phyloP scores from a whole-genome alignment of 805 yeast genomes.

The Yarrowia sp. region DNA sequence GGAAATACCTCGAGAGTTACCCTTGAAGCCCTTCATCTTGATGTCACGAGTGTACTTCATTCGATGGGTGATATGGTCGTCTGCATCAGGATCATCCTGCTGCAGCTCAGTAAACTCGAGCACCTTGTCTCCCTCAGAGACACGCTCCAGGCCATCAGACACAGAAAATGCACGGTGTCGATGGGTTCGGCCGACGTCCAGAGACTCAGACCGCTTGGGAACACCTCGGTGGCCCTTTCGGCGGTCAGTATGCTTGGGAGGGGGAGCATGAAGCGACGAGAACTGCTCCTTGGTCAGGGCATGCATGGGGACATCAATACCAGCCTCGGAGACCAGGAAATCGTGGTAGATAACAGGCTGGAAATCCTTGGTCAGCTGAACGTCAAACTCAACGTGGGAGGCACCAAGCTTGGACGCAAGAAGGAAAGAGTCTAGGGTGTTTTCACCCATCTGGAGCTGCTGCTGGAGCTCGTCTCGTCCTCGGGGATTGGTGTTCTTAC shows the following conservation, averaged over 20 bases:
- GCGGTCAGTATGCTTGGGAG: slow-evolving; percentile 6
- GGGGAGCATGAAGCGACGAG: slow-evolving; percentile 28
- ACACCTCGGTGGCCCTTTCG: slow-evolving; percentile 8
- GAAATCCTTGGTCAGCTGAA: slow-evolving; percentile 85
- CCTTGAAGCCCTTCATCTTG: slow-evolving; percentile 83
- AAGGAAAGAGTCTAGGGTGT: slow-evolving; percentile 89
- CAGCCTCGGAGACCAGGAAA: slow-evolving; percentile 90
- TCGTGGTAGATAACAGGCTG: slow-evolving; percentile 95
- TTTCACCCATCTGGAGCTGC: slow-evolving; percentile 82
- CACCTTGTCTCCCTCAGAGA: slow-evolving; percentile 33
- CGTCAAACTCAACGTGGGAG: slow-evolving; percentile 94
- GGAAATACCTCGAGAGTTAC: slow-evolving; percentile 84
- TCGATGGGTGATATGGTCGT: slow-evolving; percentile 26
- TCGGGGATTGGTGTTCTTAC: slow-evolving; percentile 73
- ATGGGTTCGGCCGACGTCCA: slow-evolving; percentile 28
- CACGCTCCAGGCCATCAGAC: slow-evolving; percentile 40
- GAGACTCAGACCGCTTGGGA: slow-evolving; percentile 21
- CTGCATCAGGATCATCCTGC: not conserved
- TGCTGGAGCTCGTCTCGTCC: slow-evolving; percentile 41
- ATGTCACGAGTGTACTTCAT: slow-evolving; percentile 87
- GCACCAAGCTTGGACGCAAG: slow-evolving; percentile 97
- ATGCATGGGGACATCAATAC: slow-evolving; percentile 96
- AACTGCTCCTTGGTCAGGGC: slow-evolving; percentile 87
- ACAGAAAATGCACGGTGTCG: slow-evolving; percentile 44
- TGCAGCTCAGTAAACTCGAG: not conserved